A percentile compares a stretch with the other conserved stretches of the same genome.
These are phyloP conservation scores for Trichoderma koningiopsis DNA, from an alignment of 2,329 filamentous ascomycete genomes.

Conservation along the genomic window DNA sequence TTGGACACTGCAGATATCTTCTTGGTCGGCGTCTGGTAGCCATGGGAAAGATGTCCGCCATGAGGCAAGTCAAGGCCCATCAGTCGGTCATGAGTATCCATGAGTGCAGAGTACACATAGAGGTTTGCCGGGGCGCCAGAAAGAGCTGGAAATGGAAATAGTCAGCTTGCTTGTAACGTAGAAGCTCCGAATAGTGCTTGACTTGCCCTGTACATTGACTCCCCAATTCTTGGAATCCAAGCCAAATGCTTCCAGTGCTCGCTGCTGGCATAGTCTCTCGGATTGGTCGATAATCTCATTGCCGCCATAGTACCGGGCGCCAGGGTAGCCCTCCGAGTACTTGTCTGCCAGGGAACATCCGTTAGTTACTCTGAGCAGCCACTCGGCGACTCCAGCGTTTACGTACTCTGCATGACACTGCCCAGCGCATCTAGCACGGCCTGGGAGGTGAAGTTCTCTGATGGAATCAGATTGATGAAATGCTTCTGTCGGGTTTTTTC, in stretches of 20 bases:
- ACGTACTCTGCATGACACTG: constrained; percentile 89
- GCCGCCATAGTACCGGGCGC: constrained; percentile 93
- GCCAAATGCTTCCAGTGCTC: constrained; percentile 84
- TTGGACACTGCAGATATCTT: constrained; percentile 99
- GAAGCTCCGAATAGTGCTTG: neutral
- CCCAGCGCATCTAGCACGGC: constrained; percentile 88
- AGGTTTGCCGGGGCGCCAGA: constrained; percentile 76
- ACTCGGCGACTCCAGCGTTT: neutral
- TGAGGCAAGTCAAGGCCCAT: constrained; percentile 98
- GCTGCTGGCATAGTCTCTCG: constrained; percentile 85
- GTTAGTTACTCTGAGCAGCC: constrained; percentile 33
- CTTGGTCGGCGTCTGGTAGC: constrained; percentile 91
- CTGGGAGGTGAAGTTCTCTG: constrained; percentile 93
- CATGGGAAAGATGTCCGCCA: constrained; percentile 93
- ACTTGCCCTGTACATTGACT: constrained; percentile 87
- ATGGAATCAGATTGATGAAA: constrained; percentile 96
- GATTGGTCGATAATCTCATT: constrained; percentile 95
- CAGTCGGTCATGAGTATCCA: constrained; percentile 89
- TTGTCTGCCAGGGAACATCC: constrained; percentile 64
- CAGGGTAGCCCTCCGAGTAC: constrained; percentile 97
- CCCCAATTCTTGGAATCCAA: constrained; percentile 88
- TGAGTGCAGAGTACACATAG: constrained; percentile 93
- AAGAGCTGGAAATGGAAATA: constrained; percentile 57
- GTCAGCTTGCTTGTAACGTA: neutral
- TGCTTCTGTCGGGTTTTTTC: constrained; percentile 97